Conservation (phyloP, 129 eudicot genomes). For the Oenanthe sinensis region DNA sequence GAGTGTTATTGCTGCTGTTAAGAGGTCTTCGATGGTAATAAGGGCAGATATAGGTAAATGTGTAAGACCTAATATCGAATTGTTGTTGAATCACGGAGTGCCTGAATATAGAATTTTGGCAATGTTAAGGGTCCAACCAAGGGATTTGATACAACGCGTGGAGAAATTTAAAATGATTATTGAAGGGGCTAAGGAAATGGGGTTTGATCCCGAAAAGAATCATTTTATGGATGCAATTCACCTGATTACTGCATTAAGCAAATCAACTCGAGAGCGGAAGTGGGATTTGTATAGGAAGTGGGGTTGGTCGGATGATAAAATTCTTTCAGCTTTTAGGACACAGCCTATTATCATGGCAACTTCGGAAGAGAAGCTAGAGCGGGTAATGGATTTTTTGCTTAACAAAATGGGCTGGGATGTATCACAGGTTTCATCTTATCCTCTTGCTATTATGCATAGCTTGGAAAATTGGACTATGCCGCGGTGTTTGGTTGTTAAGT, state of each 20-base stretch:
- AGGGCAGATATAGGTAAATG: neutral
- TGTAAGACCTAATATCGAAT: neutral
- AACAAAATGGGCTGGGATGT: slow-evolving; percentile 15
- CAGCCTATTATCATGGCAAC: neutral
- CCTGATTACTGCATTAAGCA: neutral
- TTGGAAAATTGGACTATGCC: slow-evolving; percentile 12
- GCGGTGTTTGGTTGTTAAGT: slow-evolving; percentile 13
- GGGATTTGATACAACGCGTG: neutral
- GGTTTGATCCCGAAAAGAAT: neutral
- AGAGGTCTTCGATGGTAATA: neutral
- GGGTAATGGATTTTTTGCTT: slow-evolving; percentile 18
- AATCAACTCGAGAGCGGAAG: slow-evolving; percentile 8
- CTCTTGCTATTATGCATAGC: neutral
- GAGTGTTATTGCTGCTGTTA: neutral
- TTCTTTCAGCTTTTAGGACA: slow-evolving; percentile 8
- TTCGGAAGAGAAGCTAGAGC: slow-evolving; percentile 15
- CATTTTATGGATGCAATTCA: neutral
- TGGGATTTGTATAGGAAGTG: slow-evolving; percentile 19
- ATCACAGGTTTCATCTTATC: neutral
- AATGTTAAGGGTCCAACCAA: neutral
- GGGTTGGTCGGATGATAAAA: slow-evolving; percentile 23
- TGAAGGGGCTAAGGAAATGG: slow-evolving; percentile 3
- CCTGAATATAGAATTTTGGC: neutral
- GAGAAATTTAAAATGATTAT: neutral
- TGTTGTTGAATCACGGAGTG: neutral